Conservation (phyloP, 2,329 filamentous ascomycete species). For the Diplodia seriata region DNA sequence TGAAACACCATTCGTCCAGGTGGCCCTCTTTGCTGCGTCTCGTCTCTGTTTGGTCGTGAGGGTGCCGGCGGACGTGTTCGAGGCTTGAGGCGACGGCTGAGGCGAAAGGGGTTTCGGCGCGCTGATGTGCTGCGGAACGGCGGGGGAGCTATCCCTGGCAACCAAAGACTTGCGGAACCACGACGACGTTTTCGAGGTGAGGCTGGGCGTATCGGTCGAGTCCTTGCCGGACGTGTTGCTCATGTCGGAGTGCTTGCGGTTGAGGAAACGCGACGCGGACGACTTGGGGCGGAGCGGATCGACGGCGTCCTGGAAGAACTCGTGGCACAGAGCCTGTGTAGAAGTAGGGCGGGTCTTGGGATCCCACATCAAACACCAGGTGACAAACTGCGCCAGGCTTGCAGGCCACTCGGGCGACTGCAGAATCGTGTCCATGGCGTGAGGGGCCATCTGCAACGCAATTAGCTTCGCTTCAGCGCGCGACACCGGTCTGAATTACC, state of each 20-base stretch:
- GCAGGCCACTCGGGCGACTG: conserved; percentile 90
- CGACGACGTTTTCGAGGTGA: conserved; percentile 79
- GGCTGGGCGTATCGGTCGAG: conserved; percentile 60
- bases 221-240: conserved; percentile 71
- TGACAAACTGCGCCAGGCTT: conserved; percentile 89
- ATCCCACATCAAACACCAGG: conserved; percentile 99
- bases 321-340: conserved; percentile 90
- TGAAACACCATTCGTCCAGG: conserved; percentile 83
- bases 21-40: conserved; percentile 79
- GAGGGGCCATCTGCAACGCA: conserved; percentile 81
- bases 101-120: conserved; percentile 51
- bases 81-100: conserved; percentile 52
- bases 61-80: conserved; percentile 53
- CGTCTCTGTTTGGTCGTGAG: conserved; percentile 61
- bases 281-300: conserved; percentile 94
- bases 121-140: conserved; percentile 56
- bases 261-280: conserved; percentile 80
- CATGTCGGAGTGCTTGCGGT: conserved; percentile 88
- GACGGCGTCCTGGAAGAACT: conserved; percentile 91
- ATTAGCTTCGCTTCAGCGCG: conserved; percentile 32
- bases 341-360: conserved; percentile 91
- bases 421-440: conserved; percentile 93
- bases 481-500: conserved; percentile 47
- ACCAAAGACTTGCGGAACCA: conserved; percentile 98
- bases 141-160: conserved; percentile 72